phyloP scores from a whole-genome alignment of 2,329 filamentous ascomycete species.

The Aquanectria penicillioides region DNA sequence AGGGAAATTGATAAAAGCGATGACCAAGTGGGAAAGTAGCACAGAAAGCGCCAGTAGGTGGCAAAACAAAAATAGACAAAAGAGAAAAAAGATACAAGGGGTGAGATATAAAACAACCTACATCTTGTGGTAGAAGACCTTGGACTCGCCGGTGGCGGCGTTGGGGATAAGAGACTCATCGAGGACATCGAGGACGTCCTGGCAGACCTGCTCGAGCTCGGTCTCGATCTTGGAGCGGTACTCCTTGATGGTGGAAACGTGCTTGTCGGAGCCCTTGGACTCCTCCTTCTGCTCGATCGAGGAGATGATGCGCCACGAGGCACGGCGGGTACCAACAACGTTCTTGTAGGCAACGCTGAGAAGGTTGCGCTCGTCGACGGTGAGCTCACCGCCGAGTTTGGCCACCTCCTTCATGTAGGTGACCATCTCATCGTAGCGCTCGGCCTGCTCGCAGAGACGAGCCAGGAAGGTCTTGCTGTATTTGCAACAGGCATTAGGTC shows the following conservation, averaged over 20 bases:
- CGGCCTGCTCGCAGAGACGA: conserved; percentile 99
- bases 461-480: conserved; percentile 99
- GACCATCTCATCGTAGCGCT: conserved; percentile 99
- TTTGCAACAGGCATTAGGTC: conserved; percentile 42
- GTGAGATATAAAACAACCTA: conserved; percentile 61
- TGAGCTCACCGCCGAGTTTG: conserved; percentile 83
- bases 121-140: conserved; percentile 99
- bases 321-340: conserved; percentile 96
- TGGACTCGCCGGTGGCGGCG: conserved; percentile 96
- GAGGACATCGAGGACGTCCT: conserved; percentile 95
- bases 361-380: conserved; percentile 98
- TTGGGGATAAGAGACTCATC: conserved; percentile 94
- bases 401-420: conserved; percentile 99
- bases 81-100: conserved; percentile 27
- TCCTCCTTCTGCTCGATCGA: conserved; percentile 99
- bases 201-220: conserved; percentile 97
- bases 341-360: conserved; percentile 99
- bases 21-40: no score
- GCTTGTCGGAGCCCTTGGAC: conserved; percentile 96
- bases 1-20: conserved; percentile 24
- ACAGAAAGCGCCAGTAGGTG: no score
- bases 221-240: conserved; percentile 99
- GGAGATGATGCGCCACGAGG: conserved; percentile 99
- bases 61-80: not conserved
- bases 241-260: conserved; percentile 92